Conservation (phyloP, 495 filamentous ascomycete genomes). For the Viridothelium virens region DNA sequence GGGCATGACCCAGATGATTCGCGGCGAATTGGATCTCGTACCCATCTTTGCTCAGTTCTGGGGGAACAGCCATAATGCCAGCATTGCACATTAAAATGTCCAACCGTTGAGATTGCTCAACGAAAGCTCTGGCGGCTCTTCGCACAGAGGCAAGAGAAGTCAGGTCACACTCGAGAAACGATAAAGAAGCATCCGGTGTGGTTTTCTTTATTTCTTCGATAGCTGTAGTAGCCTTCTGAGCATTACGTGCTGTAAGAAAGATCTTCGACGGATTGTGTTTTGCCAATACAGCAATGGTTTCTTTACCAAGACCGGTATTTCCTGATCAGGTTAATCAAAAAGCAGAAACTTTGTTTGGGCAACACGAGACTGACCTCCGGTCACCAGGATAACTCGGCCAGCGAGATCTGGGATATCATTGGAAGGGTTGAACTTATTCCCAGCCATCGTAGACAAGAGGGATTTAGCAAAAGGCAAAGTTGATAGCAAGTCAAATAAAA, state of each 20-base stretch:
- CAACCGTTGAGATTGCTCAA: conserved; percentile 16
- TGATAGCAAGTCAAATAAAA: background rate
- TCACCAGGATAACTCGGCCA: conserved; percentile 24
- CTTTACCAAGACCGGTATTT: conserved; percentile 18
- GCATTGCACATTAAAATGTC: conserved; percentile 23
- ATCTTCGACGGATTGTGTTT: conserved; percentile 18
- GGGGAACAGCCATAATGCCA: conserved; percentile 25
- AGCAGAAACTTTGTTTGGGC: background rate
- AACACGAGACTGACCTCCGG: conserved; percentile 14
- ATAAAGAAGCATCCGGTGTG: conserved; percentile 13
- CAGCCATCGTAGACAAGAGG: background rate
- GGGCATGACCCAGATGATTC: conserved; percentile 24
- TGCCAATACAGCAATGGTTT: conserved; percentile 21
- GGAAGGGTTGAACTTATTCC: conserved; percentile 12
- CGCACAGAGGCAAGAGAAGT: conserved; percentile 18
- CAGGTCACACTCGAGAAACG: conserved; percentile 24
- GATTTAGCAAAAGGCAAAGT: background rate
- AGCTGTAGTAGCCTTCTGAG: conserved; percentile 16
- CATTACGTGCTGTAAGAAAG: conserved; percentile 22
- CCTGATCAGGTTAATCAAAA: background rate
- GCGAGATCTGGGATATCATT: conserved; percentile 23
- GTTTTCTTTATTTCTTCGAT: conserved; percentile 16
- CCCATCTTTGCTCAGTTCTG: conserved; percentile 21
- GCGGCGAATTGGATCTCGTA: conserved; percentile 27
- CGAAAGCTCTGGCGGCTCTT: conserved; percentile 18